Evolutionary conservation across 768 basidiomycete genomes (phyloP).

Genomic region (Ramaria rubella): DNA sequence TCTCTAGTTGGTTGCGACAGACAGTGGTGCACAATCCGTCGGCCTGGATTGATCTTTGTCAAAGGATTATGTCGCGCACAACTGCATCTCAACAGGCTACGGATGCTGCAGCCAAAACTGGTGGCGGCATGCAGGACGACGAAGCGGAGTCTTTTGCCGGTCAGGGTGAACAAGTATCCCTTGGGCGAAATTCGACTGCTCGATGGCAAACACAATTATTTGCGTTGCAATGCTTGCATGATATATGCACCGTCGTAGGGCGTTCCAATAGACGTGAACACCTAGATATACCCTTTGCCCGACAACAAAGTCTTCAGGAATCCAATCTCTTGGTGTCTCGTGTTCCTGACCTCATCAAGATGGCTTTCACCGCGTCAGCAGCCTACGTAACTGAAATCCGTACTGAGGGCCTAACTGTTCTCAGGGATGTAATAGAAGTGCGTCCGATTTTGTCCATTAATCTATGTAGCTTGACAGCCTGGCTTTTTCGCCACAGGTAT

Average conservation of each 20-base stretch:
- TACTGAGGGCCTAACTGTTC: constrained; percentile 80
- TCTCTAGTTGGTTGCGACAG: constrained; percentile 90
- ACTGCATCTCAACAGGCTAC: constrained; percentile 74
- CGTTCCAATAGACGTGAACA: constrained; percentile 76
- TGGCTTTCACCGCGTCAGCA: constrained; percentile 96
- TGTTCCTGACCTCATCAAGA: constrained; percentile 89
- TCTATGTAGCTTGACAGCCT: not conserved
- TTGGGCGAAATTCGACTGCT: constrained; percentile 45
- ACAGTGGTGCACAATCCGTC: constrained; percentile 90
- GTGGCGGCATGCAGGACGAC: constrained; percentile 64
- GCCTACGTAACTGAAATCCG: constrained; percentile 96
- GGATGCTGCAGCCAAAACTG: constrained; percentile 49
- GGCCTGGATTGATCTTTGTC: constrained; percentile 97
- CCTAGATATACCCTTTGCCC: constrained; percentile 68
- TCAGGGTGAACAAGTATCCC: constrained; percentile 25
- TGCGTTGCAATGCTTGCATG: constrained; percentile 86
- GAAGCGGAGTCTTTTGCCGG: constrained; percentile 80
- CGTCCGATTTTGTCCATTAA: constrained; percentile 8
- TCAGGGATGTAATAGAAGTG: constrained; percentile 90
- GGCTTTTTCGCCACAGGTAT: constrained; percentile 50
- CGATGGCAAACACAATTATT: constrained; percentile 97
- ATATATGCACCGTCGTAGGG: constrained; percentile 72
- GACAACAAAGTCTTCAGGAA: constrained; percentile 47
- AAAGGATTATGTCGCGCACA: constrained; percentile 92
- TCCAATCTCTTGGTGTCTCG: constrained; percentile 72